phyloP scores from a whole-genome alignment of 768 basidiomycete genomes.

The Kwoniella pini region DNA sequence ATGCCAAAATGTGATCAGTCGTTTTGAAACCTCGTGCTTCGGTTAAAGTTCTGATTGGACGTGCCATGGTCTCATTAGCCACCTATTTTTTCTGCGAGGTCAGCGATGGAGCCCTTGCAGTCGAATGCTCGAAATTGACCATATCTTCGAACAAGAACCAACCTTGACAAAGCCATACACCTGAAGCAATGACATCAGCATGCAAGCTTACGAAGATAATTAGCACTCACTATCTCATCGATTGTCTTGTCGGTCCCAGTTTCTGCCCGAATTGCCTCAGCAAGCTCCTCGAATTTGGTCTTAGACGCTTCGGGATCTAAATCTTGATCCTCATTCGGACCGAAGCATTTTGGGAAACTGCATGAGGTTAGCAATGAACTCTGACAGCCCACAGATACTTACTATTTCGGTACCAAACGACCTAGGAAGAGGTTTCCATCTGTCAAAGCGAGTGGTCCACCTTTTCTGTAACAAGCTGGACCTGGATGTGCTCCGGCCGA shows the following conservation, averaged over 20 bases:
- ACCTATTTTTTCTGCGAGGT: slow-evolving; percentile 56
- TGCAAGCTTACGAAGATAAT: too few relatives aligned
- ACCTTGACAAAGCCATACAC: slow-evolving; percentile 86
- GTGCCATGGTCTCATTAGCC: slow-evolving; percentile 90
- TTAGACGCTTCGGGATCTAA: slow-evolving; percentile 73
- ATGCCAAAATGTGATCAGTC: slow-evolving; percentile 62
- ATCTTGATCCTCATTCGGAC: slow-evolving; percentile 80
- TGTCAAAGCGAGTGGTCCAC: slow-evolving; percentile 66
- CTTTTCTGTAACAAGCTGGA: slow-evolving; percentile 69
- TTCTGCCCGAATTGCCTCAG: slow-evolving; percentile 68
- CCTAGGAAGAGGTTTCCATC: slow-evolving; percentile 49
- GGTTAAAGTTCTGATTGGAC: slow-evolving; percentile 62
- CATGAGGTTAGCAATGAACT: not conserved
- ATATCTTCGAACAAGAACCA: too few relatives aligned
- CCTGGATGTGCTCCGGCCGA: slow-evolving; percentile 93
- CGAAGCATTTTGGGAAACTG: slow-evolving; percentile 78
- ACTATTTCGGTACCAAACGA: slow-evolving; percentile 67
- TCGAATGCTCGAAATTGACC: too few relatives aligned
- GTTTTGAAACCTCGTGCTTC: slow-evolving; percentile 87
- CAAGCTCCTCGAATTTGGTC: slow-evolving; percentile 67
- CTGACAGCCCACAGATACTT: not conserved
- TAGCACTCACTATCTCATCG: slow-evolving; percentile 18
- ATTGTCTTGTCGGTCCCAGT: slow-evolving; percentile 43
- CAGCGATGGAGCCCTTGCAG: too few relatives aligned
- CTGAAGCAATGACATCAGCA: slow-evolving; percentile 62